These are phyloP conservation scores for Funneliformis mosseae DNA, from an alignment of 192 early-diverging fungal species.

Conservation along the genomic window DNA sequence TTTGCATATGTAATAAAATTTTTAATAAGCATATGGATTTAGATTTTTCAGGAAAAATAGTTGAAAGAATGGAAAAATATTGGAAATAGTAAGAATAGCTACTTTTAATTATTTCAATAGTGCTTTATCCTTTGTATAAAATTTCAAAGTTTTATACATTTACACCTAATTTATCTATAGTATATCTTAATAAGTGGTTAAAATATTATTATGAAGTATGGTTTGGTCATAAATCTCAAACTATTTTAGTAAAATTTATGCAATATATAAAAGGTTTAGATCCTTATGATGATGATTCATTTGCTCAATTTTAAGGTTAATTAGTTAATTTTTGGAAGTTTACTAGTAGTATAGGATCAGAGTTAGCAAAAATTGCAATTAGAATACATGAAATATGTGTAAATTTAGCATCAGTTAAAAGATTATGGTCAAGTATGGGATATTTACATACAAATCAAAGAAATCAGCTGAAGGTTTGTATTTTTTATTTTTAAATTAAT, in stretches of 20 bases:
- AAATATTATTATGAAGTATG: background rate
- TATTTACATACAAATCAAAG: background rate
- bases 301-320: background rate
- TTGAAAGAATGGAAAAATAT: slow-evolving; percentile 2
- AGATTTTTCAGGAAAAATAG: slow-evolving; percentile 8
- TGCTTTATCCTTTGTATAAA: slow-evolving; percentile 2
- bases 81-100: background rate
- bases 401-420: background rate
- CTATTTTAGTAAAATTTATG: background rate
- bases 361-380: background rate
- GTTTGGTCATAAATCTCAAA: background rate
- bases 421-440: background rate
- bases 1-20: slow-evolving; percentile 14
- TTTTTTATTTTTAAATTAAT: background rate
- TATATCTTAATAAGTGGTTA: slow-evolving; percentile 1
- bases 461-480: background rate
- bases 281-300: slow-evolving; percentile 5
- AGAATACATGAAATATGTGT: background rate
- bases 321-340: background rate
- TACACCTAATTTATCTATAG: background rate
- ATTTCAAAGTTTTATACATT: background rate
- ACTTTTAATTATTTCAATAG: background rate
- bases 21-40: background rate
- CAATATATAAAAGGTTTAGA: background rate
- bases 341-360: background rate